Evolutionary conservation across 176 grass and related monocot species (phyloP).

Genomic region (Oryza meyeriana): DNA sequence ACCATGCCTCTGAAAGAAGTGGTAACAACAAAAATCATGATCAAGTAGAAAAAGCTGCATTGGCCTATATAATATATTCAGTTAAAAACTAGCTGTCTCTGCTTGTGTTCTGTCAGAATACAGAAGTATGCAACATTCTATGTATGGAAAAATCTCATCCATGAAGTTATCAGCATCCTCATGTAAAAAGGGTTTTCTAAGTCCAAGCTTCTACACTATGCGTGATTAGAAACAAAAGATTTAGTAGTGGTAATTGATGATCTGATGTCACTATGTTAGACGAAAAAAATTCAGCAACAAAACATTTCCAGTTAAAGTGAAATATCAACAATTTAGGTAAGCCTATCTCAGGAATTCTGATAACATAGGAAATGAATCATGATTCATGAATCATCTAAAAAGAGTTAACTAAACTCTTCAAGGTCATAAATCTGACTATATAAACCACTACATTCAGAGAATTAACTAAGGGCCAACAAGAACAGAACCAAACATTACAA

Average conservation of each 20-base stretch:
- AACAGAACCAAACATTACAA: background rate
- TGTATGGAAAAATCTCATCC: background rate
- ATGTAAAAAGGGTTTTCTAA: background rate
- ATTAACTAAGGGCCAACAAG: background rate
- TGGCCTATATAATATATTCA: background rate
- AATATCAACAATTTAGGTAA: background rate
- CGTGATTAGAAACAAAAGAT: background rate
- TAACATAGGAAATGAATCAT: constrained; percentile 2
- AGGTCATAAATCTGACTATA: background rate
- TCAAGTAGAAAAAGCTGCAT: background rate
- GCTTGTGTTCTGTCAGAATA: background rate
- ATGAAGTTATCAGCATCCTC: background rate
- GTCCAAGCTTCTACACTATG: background rate
- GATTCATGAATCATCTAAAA: background rate
- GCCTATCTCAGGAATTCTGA: background rate
- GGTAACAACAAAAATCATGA: background rate
- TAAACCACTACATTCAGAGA: background rate
- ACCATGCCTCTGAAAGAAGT: constrained; percentile 36
- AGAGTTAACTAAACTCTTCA: background rate
- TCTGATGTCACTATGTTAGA: background rate
- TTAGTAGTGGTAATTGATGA: background rate
- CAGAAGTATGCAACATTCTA: background rate
- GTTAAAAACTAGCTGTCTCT: background rate
- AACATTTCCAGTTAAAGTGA: background rate
- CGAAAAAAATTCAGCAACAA: background rate